Percentiles rank a stretch among this genome's conserved stretches.
Evolutionary conservation across 1,284 basidiomycete genomes (phyloP).

Genomic region (Athelia psychrophila): DNA sequence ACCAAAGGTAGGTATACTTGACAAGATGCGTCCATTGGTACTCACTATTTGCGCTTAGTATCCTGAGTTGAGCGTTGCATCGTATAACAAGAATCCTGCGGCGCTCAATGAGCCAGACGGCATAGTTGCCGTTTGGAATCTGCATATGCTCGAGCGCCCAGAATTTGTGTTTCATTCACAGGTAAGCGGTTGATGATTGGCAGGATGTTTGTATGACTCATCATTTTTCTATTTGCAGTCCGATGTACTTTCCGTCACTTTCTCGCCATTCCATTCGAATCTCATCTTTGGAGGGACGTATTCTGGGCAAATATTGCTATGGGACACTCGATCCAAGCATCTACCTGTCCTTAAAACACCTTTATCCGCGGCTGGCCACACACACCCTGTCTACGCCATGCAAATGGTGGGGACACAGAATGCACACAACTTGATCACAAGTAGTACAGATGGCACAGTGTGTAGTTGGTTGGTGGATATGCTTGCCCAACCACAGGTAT

Average conservation of each 20-base stretch:
- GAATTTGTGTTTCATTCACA: slow-evolving; percentile 99
- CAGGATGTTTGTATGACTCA: slow-evolving; percentile 5
- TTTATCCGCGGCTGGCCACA: slow-evolving; percentile 91
- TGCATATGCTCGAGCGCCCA: slow-evolving; percentile 91
- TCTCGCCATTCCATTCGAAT: slow-evolving; percentile 98
- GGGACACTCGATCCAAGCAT: slow-evolving; percentile 98
- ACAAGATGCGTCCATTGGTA: neutral
- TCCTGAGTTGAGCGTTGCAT: slow-evolving; percentile 91
- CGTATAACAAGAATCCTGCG: slow-evolving; percentile 95
- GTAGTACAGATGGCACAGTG: slow-evolving; percentile 93
- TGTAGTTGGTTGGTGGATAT: slow-evolving; percentile 99
- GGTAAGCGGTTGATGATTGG: slow-evolving; percentile 39
- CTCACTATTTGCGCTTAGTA: slow-evolving; percentile 51
- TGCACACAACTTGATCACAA: slow-evolving; percentile 94
- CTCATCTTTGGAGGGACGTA: slow-evolving; percentile 97
- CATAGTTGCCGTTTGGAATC: slow-evolving; percentile 96
- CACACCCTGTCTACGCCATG: slow-evolving; percentile 97
- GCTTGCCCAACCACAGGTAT: slow-evolving; percentile 93
- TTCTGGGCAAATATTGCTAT: slow-evolving; percentile 95
- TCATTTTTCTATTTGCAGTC: slow-evolving; percentile 53
- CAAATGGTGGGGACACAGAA: slow-evolving; percentile 98
- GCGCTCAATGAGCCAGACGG: slow-evolving; percentile 94
- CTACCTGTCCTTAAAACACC: slow-evolving; percentile 96
- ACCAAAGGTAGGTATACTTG: slow-evolving; percentile 63
- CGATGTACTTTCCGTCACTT: slow-evolving; percentile 93